Conservation (phyloP, 2,329 filamentous ascomycete species). For the Ciborinia camelliae region DNA sequence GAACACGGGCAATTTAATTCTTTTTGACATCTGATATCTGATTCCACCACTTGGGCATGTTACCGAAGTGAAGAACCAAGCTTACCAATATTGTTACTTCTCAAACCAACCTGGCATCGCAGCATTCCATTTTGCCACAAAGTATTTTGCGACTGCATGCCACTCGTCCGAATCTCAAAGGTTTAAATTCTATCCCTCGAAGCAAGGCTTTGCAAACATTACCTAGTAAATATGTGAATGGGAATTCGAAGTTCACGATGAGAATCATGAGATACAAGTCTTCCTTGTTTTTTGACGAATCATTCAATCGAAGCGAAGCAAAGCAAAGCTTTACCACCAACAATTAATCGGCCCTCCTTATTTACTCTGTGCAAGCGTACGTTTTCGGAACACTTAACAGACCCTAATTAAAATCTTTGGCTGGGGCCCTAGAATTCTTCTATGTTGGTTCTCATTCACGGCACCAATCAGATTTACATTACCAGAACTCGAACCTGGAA, state of each 20-base stretch:
- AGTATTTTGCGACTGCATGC: constrained; percentile 3
- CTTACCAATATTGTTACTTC: background rate
- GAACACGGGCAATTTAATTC: too few relatives aligned
- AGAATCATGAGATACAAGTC: background rate
- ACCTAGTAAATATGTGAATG: too few relatives aligned
- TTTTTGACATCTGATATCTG: constrained; percentile 17
- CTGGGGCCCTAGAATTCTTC: background rate
- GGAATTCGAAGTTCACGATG: background rate
- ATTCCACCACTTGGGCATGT: background rate
- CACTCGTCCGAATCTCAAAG: background rate
- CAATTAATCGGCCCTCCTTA: constrained; percentile 11
- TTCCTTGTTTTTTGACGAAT: background rate
- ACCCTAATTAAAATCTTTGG: background rate
- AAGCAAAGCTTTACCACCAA: background rate
- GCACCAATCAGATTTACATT: constrained; percentile 1
- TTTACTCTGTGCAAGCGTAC: constrained; percentile 1
- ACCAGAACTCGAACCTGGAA: background rate
- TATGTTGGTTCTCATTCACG: background rate
- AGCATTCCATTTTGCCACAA: background rate
- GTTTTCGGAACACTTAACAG: background rate
- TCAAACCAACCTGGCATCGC: background rate
- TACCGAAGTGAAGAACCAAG: background rate
- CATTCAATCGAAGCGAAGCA: too few relatives aligned
- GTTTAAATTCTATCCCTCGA: background rate
- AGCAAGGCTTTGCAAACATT: background rate